Conservation (phyloP, 768 basidiomycete genomes). For the Panellus pusillus region DNA sequence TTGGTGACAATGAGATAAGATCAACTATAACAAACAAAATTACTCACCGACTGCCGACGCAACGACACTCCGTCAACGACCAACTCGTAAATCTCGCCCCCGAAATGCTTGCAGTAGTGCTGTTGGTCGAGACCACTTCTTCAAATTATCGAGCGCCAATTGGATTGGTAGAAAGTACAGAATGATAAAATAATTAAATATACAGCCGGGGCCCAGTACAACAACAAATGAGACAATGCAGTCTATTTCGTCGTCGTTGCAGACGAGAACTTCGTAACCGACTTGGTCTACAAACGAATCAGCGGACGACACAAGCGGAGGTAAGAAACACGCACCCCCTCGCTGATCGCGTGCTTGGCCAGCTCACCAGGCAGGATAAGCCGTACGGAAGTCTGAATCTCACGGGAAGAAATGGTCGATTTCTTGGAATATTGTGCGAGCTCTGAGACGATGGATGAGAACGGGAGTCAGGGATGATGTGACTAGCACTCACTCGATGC, state of each 20-base stretch:
- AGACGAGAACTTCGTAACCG: constrained; percentile 21
- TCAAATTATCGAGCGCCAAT: too few relatives aligned
- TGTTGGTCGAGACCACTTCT: too few relatives aligned
- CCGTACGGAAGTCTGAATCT: constrained; percentile 96
- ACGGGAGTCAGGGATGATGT: not conserved
- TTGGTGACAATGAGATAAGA: too few relatives aligned
- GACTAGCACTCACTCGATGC: constrained; percentile 68
- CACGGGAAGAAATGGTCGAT: constrained; percentile 97
- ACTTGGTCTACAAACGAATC: constrained; percentile 12
- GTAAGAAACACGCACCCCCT: constrained; percentile 15
- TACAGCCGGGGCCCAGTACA: constrained; percentile 6
- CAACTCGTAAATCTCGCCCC: too few relatives aligned
- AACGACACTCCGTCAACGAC: too few relatives aligned
- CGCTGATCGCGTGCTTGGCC: constrained; percentile 80
- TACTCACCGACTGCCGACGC: too few relatives aligned
- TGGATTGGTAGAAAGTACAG: not conserved
- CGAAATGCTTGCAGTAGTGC: too few relatives aligned
- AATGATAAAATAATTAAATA: not conserved
- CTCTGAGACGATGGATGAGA: constrained; percentile 45
- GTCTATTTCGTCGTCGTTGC: constrained; percentile 16
- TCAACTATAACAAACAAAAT: too few relatives aligned
- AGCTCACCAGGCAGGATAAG: constrained; percentile 96
- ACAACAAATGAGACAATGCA: not conserved
- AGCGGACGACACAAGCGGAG: not conserved
- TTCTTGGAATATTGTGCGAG: constrained; percentile 98